phyloP scores from a whole-genome alignment of 352 stramenopile genomes.

The Pythium angustatum region DNA sequence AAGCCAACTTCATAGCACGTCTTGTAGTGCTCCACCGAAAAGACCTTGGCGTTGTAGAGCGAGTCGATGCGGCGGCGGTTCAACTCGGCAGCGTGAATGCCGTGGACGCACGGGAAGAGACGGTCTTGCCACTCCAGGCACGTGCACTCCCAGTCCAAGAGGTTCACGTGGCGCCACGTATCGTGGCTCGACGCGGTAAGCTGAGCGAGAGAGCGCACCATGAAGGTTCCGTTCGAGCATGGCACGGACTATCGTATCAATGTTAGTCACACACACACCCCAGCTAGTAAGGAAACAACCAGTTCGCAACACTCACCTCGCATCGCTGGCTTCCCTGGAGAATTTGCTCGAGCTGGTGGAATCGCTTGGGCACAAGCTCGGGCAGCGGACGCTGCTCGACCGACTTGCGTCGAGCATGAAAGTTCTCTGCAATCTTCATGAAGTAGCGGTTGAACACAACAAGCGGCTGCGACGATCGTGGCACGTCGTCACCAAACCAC shows the following conservation, averaged over 20 bases:
- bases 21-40: conserved; percentile 69
- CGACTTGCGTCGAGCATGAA: conserved; percentile 57
- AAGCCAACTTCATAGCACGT: conserved; percentile 63
- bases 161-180: conserved; percentile 76
- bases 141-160: conserved; percentile 74
- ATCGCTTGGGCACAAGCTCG: conserved; percentile 63
- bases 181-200: conserved; percentile 57
- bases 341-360: conserved; percentile 66
- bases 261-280: not conserved
- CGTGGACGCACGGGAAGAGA: conserved; percentile 75
- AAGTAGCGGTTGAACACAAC: conserved; percentile 71
- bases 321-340: conserved; percentile 75
- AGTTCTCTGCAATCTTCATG: conserved; percentile 72
- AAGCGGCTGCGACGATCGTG: conserved; percentile 66
- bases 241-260: conserved; percentile 55
- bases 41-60: conserved; percentile 64
- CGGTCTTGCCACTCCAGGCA: conserved; percentile 83
- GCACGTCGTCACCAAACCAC: conserved; percentile 66
- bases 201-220: conserved; percentile 71
- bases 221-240: conserved; percentile 76
- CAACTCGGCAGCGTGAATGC: conserved; percentile 70
- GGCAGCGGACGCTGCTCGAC: conserved; percentile 53
- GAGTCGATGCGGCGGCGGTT: conserved; percentile 73
- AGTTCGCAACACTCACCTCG: conserved; percentile 46
- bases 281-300: not conserved